Evolutionary conservation across 2,329 filamentous ascomycete species (phyloP).

Genomic region (Cytospora schulzeri): DNA sequence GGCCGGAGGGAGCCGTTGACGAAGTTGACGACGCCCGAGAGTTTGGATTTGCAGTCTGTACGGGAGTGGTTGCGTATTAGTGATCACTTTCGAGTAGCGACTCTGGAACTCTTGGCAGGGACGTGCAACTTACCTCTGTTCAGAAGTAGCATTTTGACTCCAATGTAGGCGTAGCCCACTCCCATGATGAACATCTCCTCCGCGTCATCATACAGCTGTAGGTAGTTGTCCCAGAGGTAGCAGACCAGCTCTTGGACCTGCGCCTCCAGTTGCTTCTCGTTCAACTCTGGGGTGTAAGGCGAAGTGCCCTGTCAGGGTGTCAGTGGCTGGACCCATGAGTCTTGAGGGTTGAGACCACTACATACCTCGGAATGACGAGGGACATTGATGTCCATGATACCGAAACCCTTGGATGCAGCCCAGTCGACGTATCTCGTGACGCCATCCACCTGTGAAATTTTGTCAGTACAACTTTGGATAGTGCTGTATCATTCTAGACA

Average conservation of each 20-base stretch:
- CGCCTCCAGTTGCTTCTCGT: constrained; percentile 54
- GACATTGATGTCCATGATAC: constrained; percentile 88
- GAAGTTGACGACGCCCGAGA: constrained; percentile 78
- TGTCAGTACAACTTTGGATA: constrained; percentile 3
- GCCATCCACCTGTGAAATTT: constrained; percentile 68
- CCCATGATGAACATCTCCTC: constrained; percentile 84
- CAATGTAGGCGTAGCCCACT: constrained; percentile 84
- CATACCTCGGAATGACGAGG: constrained; percentile 60
- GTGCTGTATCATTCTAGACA: no score
- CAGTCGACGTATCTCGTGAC: constrained; percentile 81
- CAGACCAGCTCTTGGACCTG: constrained; percentile 73
- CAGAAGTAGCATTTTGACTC: constrained; percentile 78
- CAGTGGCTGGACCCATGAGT: constrained; percentile 44
- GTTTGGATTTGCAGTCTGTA: constrained; percentile 63
- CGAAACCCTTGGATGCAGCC: constrained; percentile 76
- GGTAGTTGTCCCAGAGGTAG: constrained; percentile 97
- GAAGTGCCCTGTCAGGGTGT: constrained; percentile 46
- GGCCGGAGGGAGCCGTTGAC: constrained; percentile 76
- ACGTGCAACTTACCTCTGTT: constrained; percentile 61
- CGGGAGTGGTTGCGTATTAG: constrained; percentile 25
- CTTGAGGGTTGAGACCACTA: constrained; percentile 46
- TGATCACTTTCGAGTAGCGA: neutral
- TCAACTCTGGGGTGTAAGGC: constrained; percentile 46
- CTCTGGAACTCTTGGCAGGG: neutral
- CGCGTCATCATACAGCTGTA: constrained; percentile 72